These are phyloP conservation scores for Ailanthus altissimus DNA, from an alignment of 345 rosid species.

Conservation along the genomic window DNA sequence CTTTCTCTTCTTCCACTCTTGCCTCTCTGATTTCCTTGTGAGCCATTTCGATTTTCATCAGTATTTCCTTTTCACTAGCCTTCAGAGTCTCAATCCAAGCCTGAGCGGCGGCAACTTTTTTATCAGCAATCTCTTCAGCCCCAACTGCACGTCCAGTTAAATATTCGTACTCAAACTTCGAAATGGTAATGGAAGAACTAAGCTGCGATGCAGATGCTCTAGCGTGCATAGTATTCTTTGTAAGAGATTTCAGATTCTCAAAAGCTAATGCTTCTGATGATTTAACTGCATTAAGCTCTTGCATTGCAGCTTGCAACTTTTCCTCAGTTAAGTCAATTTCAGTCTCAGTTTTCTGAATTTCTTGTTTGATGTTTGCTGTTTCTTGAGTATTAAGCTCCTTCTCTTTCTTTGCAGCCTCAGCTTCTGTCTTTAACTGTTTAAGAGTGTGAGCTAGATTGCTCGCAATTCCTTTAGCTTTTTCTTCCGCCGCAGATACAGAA, in stretches of 20 bases:
- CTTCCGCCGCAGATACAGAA: slow-evolving; percentile 52
- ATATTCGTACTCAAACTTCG: slow-evolving; percentile 82
- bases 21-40: slow-evolving; percentile 47
- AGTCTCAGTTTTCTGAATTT: slow-evolving; percentile 47
- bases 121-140: slow-evolving; percentile 81
- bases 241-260: slow-evolving; percentile 48
- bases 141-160: slow-evolving; percentile 57
- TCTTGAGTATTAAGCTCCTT: slow-evolving; percentile 49
- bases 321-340: slow-evolving; percentile 56
- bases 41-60: slow-evolving; percentile 57
- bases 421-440: slow-evolving; percentile 60
- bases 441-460: slow-evolving; percentile 54
- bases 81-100: slow-evolving; percentile 89
- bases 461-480: slow-evolving; percentile 50
- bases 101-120: slow-evolving; percentile 87
- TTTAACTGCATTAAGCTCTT: slow-evolving; percentile 63
- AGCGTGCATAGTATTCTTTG: slow-evolving; percentile 43
- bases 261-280: slow-evolving; percentile 61
- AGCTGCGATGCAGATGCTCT: slow-evolving; percentile 50
- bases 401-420: slow-evolving; percentile 60
- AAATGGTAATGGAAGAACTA: slow-evolving; percentile 51
- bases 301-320: slow-evolving; percentile 50
- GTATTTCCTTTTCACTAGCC: slow-evolving; percentile 68
- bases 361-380: slow-evolving; percentile 44
- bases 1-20: slow-evolving; percentile 57